phyloP scores from a whole-genome alignment of 2,329 filamentous ascomycete species.

The Plenodomus lindquistii region DNA sequence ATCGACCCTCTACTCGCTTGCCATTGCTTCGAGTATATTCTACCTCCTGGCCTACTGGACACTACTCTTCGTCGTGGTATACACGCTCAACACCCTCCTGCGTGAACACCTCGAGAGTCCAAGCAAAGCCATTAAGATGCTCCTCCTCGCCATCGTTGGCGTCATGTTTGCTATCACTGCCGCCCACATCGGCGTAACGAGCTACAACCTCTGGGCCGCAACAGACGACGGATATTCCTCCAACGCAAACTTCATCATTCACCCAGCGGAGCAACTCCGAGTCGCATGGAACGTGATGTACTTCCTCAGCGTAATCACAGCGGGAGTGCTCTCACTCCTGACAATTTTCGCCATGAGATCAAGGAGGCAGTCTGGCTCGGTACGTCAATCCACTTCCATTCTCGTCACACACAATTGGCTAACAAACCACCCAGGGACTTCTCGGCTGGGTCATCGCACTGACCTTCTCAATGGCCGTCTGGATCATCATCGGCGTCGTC shows the following conservation, averaged over 20 bases:
- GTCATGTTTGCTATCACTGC: slow-evolving; percentile 25
- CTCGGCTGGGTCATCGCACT: slow-evolving; percentile 19
- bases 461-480: slow-evolving; percentile 21
- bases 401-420: background rate
- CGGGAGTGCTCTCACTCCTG: slow-evolving; percentile 13
- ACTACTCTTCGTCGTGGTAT: slow-evolving; percentile 30
- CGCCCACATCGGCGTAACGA: slow-evolving; percentile 11
- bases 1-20: slow-evolving; percentile 8
- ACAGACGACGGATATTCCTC: background rate
- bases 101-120: slow-evolving; percentile 19
- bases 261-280: slow-evolving; percentile 1
- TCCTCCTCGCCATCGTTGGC: slow-evolving; percentile 14
- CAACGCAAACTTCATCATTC: background rate
- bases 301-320: slow-evolving; percentile 20
- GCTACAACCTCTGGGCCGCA: slow-evolving; percentile 15
- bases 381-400: slow-evolving; percentile 12
- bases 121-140: slow-evolving; percentile 11
- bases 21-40: slow-evolving; percentile 24
- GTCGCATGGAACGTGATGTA: slow-evolving; percentile 22
- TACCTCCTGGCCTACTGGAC: slow-evolving; percentile 20
- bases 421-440: slow-evolving; percentile 18
- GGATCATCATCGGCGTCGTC: slow-evolving; percentile 18
- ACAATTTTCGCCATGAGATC: slow-evolving; percentile 22
- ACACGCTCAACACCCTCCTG: slow-evolving; percentile 29
- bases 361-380: slow-evolving; percentile 13